Base-by-base conservation (phyloP, 1,284 basidiomycete genomes). In the Leccinum ponderosum region DNA sequence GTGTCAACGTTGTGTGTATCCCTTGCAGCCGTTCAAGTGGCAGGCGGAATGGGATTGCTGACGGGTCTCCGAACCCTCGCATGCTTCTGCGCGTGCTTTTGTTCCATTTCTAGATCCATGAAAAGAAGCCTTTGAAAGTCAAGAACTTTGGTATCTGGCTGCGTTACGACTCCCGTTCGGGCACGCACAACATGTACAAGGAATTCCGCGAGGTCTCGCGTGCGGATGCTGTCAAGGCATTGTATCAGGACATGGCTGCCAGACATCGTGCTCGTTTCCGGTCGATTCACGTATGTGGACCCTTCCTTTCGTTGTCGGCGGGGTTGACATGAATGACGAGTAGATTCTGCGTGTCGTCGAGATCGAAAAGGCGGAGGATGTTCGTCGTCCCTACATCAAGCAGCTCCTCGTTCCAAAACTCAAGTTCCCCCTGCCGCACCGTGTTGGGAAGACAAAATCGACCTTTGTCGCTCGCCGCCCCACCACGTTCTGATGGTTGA, bases 111-210 rank as follows among this genome's bases (percentile, higher is more conserved):
- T 87, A 96, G 94, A 97, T 97, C 76, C 87, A 90, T 73, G 97
- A 99, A 85, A 95, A 94, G 87, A 94, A 92, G 81, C 97, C 97
- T 42, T 79, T 96, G 78, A 96, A 97, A 84, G 93, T 98, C 78
- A 99, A 99, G 89, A 98, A 98, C 91, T 98, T 99, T 76, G 97
- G 95, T 73, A 94, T 99, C 83, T 99, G 97, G 97, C 82, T 99
- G 77, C 94, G 97, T 71, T 99, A 99, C 83, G 97, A 97, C 82
- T 97, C 95, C 61, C 94, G 95, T 73, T 97, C 94, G 55, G 95
- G 95, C 66, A 98, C 96, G 61, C 95, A 97, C 89, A 97, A 98
- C 87, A 91, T 92, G 91, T 93, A 93, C 86, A 92, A 91, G 87
- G 97, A 99, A 85, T 98, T 94, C 93, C 94, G 96, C 75, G 97